Base-by-base conservation (phyloP, 129 eudicot genomes). In the Daucus carota region DNA sequence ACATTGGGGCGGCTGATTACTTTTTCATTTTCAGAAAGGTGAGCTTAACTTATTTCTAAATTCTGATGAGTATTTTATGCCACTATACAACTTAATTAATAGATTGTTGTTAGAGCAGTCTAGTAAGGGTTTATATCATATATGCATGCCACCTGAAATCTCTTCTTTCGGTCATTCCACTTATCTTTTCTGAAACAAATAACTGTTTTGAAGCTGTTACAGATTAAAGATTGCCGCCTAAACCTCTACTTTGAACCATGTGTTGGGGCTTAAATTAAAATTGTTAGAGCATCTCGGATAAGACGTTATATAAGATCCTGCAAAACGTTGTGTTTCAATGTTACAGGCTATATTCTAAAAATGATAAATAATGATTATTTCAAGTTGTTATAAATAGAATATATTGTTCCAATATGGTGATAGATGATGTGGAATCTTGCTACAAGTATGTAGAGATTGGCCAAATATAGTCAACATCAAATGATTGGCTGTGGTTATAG, bases 1-100 rank as follows among this genome's bases (percentile, higher is more conserved):
- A 40, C n/a, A n/a, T 70, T 41, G 29, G 74, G 74, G 47, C 74
- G 74, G 50, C 74, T 38, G 20, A 41, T 70, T 70, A 14, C 47
- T 70, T 41, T 70, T 40, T 8, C 31, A 24, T n/a, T 22, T 26
- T 41, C 32, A 6, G 22, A 40, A 70, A 70, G 74, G 34, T 22
- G 33, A 70, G 28, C 70, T n/a, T 10, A 26, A 10, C 48, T 40
- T 70, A 43, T 10, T 18, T n/a, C 29, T n/a, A 38, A 22, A 20
- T 41, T 70, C 44, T 40, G 38, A 8, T 20, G 32, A 11, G 32
- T 22, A 69, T 69, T 69, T 40, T 69, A 69, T 38, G 26, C 43
- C 31, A 70, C 48, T 41, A 70, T 9, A 28, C 14, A 70, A 41
- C 28, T 38, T 18, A 41, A n/a, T 34, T 33, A 68, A 36, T 34